Conservation (phyloP, 768 basidiomycete species). For the Inosperma sp. region DNA sequence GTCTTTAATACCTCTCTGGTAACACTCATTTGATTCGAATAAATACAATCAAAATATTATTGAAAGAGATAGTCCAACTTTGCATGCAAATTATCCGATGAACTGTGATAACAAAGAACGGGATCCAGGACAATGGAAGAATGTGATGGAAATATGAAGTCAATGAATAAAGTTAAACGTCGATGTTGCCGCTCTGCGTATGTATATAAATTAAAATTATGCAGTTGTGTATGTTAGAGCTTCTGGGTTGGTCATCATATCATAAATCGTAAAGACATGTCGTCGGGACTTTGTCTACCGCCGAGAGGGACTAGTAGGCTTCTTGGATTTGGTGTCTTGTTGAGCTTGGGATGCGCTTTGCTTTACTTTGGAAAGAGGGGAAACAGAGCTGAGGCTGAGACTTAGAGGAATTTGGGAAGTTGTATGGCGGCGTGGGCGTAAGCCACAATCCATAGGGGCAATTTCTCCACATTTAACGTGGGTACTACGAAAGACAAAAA, state of each 20-base stretch:
- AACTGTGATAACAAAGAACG: too few species aligned
- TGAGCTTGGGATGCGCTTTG: constrained; percentile 32
- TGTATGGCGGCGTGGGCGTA: constrained; percentile 37
- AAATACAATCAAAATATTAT: neutral
- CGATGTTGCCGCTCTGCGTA: too few species aligned
- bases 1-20: neutral
- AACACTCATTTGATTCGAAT: neutral
- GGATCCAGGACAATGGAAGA: neutral
- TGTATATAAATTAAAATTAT: too few species aligned
- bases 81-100: too few species aligned
- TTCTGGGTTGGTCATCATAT: neutral
- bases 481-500: constrained; percentile 41
- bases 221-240: too few species aligned
- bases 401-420: neutral
- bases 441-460: constrained; percentile 74
- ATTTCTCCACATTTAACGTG: constrained; percentile 84
- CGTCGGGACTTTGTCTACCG: neutral
- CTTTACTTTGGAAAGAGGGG: constrained; percentile 39
- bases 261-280: neutral
- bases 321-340: constrained; percentile 27
- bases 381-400: constrained; percentile 25
- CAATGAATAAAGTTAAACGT: too few species aligned
- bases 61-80: neutral
- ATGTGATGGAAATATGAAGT: neutral
- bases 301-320: neutral